Evolutionary conservation across 2,329 filamentous ascomycete species (phyloP).

Genomic region (Ascochyta pisi): DNA sequence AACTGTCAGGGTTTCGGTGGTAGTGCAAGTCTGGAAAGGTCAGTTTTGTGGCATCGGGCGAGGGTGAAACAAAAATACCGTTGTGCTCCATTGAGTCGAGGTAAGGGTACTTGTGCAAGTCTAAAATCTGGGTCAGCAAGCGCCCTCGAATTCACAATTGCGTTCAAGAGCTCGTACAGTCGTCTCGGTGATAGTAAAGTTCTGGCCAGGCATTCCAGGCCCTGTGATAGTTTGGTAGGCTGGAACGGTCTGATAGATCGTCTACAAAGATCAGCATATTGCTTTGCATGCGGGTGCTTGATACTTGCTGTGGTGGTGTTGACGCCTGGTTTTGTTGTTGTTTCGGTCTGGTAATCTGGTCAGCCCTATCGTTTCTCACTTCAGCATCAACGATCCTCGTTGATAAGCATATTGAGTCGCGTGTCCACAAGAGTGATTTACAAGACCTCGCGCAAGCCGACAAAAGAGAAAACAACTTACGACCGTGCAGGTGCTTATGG

Average conservation of each 20-base stretch:
- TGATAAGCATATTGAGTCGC: too few species aligned
- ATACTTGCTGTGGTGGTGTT: constrained; percentile 6
- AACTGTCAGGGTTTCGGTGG: constrained; percentile 16
- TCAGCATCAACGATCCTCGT: background rate
- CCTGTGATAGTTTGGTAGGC: constrained; percentile 7
- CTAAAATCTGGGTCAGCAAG: background rate
- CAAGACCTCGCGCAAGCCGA: background rate
- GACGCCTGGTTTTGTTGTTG: constrained; percentile 6
- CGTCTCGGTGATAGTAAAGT: constrained; percentile 6
- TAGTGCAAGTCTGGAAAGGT: constrained; percentile 13
- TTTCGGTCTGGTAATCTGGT: background rate
- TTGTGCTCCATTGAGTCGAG: constrained; percentile 1
- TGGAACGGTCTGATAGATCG: background rate
- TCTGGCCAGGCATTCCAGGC: constrained; percentile 10
- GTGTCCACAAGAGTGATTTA: background rate
- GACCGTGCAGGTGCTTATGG: constrained; percentile 14
- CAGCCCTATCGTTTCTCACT: background rate
- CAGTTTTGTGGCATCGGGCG: background rate
- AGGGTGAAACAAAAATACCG: background rate
- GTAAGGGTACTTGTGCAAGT: constrained; percentile 13
- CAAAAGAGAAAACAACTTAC: background rate
- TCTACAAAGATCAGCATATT: background rate
- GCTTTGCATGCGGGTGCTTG: too few species aligned
- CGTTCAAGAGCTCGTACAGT: constrained; percentile 1
- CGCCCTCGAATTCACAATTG: too few species aligned